Conservation (phyloP, 306 rosid genomes). For the Cucumis hystrix region DNA sequence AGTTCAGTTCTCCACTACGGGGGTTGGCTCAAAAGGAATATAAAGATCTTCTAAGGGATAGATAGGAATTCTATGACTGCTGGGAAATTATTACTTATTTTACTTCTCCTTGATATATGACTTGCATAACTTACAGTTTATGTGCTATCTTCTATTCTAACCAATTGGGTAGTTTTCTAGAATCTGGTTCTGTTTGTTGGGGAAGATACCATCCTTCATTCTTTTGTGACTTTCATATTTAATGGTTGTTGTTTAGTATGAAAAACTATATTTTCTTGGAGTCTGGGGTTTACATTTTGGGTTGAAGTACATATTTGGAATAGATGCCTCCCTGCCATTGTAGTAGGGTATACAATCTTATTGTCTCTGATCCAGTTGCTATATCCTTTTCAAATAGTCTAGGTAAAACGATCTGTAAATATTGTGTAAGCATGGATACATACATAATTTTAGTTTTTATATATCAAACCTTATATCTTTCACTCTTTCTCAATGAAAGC, state of each 20-base stretch:
- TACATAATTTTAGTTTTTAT: neutral
- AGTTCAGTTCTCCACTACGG: neutral
- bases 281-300: neutral
- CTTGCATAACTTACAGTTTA: neutral
- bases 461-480: neutral
- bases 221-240: neutral
- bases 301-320: neutral
- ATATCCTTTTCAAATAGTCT: neutral
- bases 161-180: neutral
- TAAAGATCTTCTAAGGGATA: neutral
- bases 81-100: neutral
- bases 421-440: neutral
- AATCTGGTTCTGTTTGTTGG: neutral
- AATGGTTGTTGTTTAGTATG: neutral
- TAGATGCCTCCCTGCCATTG: neutral
- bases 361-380: neutral
- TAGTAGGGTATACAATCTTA: neutral
- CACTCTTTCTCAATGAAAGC: too few species aligned
- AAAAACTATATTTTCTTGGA: neutral
- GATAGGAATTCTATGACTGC: neutral
- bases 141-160: neutral
- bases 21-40: neutral
- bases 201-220: neutral
- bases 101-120: neutral
- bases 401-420: neutral